Conservation (phyloP, 495 filamentous ascomycete genomes). For the Penicillium roqueforti region DNA sequence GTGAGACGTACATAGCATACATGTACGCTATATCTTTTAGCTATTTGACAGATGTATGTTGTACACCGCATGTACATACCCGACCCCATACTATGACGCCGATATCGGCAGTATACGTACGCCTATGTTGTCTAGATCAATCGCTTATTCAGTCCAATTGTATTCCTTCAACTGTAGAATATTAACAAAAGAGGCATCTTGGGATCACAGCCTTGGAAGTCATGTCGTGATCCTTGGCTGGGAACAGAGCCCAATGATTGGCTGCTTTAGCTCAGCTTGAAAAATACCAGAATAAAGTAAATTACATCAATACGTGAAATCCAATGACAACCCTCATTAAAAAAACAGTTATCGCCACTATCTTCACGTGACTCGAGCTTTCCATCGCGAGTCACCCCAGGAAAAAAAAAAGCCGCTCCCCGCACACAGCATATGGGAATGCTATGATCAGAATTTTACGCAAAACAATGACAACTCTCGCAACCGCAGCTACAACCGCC, state of each 20-base stretch:
- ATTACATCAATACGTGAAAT: conserved; percentile 8
- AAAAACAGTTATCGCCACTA: conserved; percentile 7
- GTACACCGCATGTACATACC: conserved; percentile 4
- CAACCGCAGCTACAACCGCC: conserved; percentile 11
- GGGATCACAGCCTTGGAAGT: not conserved
- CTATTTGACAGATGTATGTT: not conserved
- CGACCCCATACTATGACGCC: not conserved
- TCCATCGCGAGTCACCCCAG: not conserved
- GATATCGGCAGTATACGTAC: not conserved
- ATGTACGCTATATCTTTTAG: not conserved
- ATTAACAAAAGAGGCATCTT: not conserved
- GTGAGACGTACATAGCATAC: too few relatives aligned
- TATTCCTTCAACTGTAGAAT: not conserved
- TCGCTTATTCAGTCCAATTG: too few relatives aligned
- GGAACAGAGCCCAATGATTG: conserved; percentile 3
- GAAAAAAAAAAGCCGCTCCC: conserved; percentile 7
- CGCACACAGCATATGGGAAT: conserved; percentile 20
- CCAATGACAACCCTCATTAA: not conserved
- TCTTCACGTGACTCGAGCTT: conserved; percentile 16
- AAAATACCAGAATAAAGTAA: not conserved
- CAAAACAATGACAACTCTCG: conserved; percentile 52
- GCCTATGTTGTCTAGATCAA: not conserved
- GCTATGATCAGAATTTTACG: conserved; percentile 44
- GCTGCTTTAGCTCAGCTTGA: not conserved
- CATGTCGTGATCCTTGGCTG: conserved; percentile 14